phyloP scores from a whole-genome alignment of 2,329 filamentous ascomycete species.

The Penicillium sp. region DNA sequence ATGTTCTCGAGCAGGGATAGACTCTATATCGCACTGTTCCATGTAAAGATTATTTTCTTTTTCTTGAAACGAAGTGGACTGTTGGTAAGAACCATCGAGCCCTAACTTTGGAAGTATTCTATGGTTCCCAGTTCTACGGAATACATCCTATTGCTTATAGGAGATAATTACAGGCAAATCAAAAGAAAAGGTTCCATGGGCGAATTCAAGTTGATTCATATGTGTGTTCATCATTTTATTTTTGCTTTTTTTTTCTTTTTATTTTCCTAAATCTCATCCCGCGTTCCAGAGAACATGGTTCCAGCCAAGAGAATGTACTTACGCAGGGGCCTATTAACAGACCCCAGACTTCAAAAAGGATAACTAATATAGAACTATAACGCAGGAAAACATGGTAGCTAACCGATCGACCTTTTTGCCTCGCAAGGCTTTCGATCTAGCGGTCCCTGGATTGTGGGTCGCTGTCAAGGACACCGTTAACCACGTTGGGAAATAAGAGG shows the following conservation, averaged over 20 bases:
- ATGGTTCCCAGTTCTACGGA: neutral
- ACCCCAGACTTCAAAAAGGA: slow-evolving; percentile 2
- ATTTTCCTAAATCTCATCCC: slow-evolving; percentile 1
- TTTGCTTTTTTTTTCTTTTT: neutral
- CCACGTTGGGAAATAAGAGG: slow-evolving; percentile 17
- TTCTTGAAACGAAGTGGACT: neutral
- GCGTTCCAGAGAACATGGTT: slow-evolving; percentile 1
- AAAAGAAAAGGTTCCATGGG: neutral
- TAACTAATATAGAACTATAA: neutral
- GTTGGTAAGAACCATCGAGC: neutral
- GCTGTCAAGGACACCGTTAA: slow-evolving; percentile 21
- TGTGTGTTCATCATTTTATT: neutral
- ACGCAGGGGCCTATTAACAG: neutral
- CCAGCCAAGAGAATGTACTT: neutral
- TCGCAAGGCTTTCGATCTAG: slow-evolving; percentile 19
- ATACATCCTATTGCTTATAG: neutral
- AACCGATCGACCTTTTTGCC: slow-evolving; percentile 11
- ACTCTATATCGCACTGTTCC: neutral
- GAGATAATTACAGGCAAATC: neutral
- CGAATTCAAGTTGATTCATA: neutral
- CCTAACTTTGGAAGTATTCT: neutral
- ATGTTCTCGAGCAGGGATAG: neutral
- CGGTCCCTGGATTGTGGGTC: slow-evolving; percentile 25
- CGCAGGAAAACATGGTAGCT: neutral
- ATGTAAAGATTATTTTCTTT: neutral